Evolutionary conservation across 164 flowering plant species (phyloP), one percentile per base, ranked within the genome.

Genomic region (Annona cherimola): DNA sequence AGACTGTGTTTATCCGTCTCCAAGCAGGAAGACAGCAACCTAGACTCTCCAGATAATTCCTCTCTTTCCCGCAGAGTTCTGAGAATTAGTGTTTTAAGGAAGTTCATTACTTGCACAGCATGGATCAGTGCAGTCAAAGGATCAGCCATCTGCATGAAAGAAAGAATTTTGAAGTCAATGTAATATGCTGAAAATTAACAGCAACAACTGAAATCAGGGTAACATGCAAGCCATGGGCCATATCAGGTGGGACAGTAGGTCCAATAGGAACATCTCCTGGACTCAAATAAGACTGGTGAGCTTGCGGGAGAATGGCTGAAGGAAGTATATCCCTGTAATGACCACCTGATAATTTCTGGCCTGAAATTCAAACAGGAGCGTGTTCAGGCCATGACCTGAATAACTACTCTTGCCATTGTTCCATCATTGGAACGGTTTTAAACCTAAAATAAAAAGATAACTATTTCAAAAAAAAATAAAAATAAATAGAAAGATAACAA

Each of bases 51-150:
- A 45, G 71, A 70, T 39, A 68, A 72, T 60, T 80, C 80, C n/a
- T 73, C 79, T 71, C 83, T 77, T 73, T 80, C 80, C 42, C 69
- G 69, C 66, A 77, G 72, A 43, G 64, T 73, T 73, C 70, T 75
- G 59, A 75, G 57, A 54, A 80, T 75, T 14, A 80, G 74, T 4
- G 75, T 78, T 70, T 75, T 80, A 16, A 80, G 78, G 26, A 80
- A 77, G 68, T 80, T 80, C 80, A 80, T 80, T 66, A 80, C 83
- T 75, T 77, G 83, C 65, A 80, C 83, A 5, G 78, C 83, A 75
- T 80, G 83, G 71, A 80, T 69, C 76, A 80, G 70, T 61, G 83
- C 83, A 62, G 80, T 80, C 68, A 80, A 75, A n/a, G 83, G 83
- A 70, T 80, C 80, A 44, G 80, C 83, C 83, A 77, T 77, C 83